Conservation (phyloP, 1,284 basidiomycete genomes). For the Termitomyces sp. region DNA sequence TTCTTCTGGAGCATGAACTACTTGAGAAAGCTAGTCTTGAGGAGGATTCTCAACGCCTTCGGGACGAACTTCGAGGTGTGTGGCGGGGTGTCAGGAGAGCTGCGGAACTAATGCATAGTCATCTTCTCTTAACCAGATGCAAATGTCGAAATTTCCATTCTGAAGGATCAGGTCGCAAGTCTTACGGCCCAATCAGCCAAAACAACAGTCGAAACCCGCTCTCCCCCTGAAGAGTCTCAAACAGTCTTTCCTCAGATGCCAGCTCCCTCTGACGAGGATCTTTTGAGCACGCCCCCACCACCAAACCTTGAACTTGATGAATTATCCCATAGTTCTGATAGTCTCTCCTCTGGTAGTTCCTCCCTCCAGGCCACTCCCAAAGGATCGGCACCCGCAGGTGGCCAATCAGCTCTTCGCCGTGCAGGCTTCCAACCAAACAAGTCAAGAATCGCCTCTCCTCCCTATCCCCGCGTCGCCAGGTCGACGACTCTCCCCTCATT, state of each 20-base stretch:
- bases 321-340: slow-evolving; percentile 44
- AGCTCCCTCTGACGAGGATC: slow-evolving; percentile 44
- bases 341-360: slow-evolving; percentile 27
- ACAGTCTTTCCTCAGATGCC: slow-evolving; percentile 22
- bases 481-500: slow-evolving; percentile 54
- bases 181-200: slow-evolving; percentile 23
- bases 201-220: slow-evolving; percentile 11
- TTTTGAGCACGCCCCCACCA: slow-evolving; percentile 53
- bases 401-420: slow-evolving; percentile 45
- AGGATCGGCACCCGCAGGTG: slow-evolving; percentile 27
- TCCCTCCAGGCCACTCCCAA: slow-evolving; percentile 30
- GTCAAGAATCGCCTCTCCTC: slow-evolving; percentile 36
- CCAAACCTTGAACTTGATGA: slow-evolving; percentile 60
- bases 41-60: slow-evolving; percentile 88
- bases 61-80: slow-evolving; percentile 89
- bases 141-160: slow-evolving; percentile 78
- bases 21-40: slow-evolving; percentile 86
- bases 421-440: slow-evolving; percentile 46
- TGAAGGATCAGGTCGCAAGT: slow-evolving; percentile 64
- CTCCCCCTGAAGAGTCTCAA: slow-evolving; percentile 20
- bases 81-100: not conserved
- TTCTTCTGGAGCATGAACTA: slow-evolving; percentile 94
- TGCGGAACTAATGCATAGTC: not conserved
- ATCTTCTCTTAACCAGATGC: slow-evolving; percentile 51
- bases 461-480: slow-evolving; percentile 45